Base-by-base conservation (phyloP, 495 filamentous ascomycete genomes). In the Cercophora sp. region DNA sequence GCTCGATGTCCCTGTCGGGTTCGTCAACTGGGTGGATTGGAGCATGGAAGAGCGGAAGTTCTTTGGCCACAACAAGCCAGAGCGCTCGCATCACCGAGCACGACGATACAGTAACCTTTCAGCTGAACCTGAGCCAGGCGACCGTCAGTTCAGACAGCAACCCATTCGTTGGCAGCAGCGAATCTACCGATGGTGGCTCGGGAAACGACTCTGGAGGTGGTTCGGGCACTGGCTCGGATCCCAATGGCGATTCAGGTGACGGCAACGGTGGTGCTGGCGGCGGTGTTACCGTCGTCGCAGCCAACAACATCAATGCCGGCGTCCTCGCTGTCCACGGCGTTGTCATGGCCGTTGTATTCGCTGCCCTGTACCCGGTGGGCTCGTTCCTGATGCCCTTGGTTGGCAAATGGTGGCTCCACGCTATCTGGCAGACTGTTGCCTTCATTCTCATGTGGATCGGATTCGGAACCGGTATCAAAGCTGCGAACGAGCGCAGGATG, bases 11-110 rank as follows among this genome's bases (percentile, higher is more conserved):
- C 9, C 71, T 80, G n/a, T 73, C 54, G 18, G 59, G 75, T 55
- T 62, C 72, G 1, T 64, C 57, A 5, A 75, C 77, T 16, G 58
- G 67, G 10, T 92, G 86, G 81, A 85, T 96, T 55, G 85, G 76
- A 60, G 85, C 84, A 1, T 75, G 77, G 64, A 82, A 81, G 48
- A 58, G 64, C 10, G 86, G 89, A 4, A 61, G 65, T 0, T 56
- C 84, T 1, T 59, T 92, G 39, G 71, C 79, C 27, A 79, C 81
- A 9, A 71, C 76, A 9, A 74, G 73, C 46, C 35, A 57, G 2
- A 66, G 63, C 5, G 79, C 76, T 0, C 49, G 42, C 11, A 82
- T 94, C 51, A 25, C 34, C 8, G 70, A 83, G 50, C 90, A 96
- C 63, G 77, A 82, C 56, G 65, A 58, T 18, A 65, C 73, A 20